Percentiles rank a stretch among this genome's conserved stretches.
Conservation (phyloP, 192 early-diverging fungal species). For the Cladochytrium replicatum region DNA sequence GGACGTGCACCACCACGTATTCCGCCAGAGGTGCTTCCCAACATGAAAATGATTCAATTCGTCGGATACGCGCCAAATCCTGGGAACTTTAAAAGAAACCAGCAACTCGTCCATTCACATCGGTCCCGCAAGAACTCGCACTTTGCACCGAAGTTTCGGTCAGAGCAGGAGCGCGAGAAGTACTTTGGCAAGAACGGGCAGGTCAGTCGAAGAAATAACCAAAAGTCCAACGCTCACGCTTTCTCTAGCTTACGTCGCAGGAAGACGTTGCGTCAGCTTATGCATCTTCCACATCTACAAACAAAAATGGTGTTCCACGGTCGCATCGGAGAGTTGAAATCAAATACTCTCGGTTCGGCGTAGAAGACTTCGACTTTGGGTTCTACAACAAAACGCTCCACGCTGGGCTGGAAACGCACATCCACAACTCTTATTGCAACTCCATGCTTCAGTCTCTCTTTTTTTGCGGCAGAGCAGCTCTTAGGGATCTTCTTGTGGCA, state of each 20-base stretch:
- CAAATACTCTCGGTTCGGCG: conserved; percentile 85
- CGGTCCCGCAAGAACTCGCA: conserved; percentile 27
- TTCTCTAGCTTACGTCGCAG: not conserved
- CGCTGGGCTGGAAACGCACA: conserved; percentile 87
- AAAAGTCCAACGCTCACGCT: no score
- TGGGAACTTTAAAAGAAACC: conserved; percentile 67
- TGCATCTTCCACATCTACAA: not conserved
- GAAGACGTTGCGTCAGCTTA: conserved; percentile 7
- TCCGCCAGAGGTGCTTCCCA: conserved; percentile 60
- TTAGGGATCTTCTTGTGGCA: conserved; percentile 58
- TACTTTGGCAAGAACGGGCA: conserved; percentile 25
- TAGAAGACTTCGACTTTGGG: conserved; percentile 98
- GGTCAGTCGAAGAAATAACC: conserved; percentile 1
- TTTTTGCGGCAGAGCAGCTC: conserved; percentile 45
- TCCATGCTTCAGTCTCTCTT: conserved; percentile 79
- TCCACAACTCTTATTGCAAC: conserved; percentile 84
- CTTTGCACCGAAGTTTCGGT: conserved; percentile 63
- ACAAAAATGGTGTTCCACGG: conserved; percentile 42
- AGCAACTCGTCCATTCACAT: conserved; percentile 17
- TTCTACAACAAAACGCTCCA: conserved; percentile 84
- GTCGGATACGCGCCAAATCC: conserved; percentile 91
- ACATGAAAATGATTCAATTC: conserved; percentile 83
- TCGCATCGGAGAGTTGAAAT: conserved; percentile 73
- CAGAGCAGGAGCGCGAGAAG: conserved; percentile 67
- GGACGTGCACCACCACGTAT: conserved; percentile 65